A percentile compares a stretch with the other conserved stretches of the same genome.
These are phyloP conservation scores for Mentha longifolia DNA, from an alignment of 257 asterid species.

Conservation along the genomic window DNA sequence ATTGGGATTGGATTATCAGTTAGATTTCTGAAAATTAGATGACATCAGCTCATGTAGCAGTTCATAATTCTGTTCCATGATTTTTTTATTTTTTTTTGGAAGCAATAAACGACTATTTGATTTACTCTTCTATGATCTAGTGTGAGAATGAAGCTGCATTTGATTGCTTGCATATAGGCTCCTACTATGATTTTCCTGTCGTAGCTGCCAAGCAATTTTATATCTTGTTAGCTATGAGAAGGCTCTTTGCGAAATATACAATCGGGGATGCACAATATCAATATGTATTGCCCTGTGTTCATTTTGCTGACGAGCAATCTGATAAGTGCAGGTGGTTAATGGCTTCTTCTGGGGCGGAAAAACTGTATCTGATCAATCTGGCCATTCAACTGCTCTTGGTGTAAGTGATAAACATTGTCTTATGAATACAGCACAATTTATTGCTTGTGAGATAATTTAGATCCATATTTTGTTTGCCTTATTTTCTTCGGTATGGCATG, in stretches of 20 bases:
- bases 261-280: neutral
- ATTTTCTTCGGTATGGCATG: conserved; percentile 27
- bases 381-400: conserved; percentile 74
- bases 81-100: neutral
- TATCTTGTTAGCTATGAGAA: conserved; percentile 7
- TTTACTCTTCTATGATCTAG: neutral
- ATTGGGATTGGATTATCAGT: conserved; percentile 1
- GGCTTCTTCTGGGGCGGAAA: conserved; percentile 88
- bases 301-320: neutral
- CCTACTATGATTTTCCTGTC: neutral
- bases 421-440: conserved; percentile 12
- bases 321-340: conserved; percentile 69
- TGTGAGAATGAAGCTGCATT: neutral
- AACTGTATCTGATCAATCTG: conserved; percentile 57
- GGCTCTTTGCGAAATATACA: neutral
- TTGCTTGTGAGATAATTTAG: conserved; percentile 26
- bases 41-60: neutral
- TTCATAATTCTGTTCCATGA: neutral
- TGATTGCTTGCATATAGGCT: conserved; percentile 9
- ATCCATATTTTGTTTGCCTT: conserved; percentile 22
- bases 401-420: conserved; percentile 52
- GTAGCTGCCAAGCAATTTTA: neutral
- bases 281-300: conserved; percentile 12
- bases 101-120: neutral
- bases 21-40: neutral